A percentile compares a stretch with the other conserved stretches of the same genome.
These are phyloP conservation scores for Eutrema heterophyllum DNA, from an alignment of 345 rosid species.

Conservation along the genomic window DNA sequence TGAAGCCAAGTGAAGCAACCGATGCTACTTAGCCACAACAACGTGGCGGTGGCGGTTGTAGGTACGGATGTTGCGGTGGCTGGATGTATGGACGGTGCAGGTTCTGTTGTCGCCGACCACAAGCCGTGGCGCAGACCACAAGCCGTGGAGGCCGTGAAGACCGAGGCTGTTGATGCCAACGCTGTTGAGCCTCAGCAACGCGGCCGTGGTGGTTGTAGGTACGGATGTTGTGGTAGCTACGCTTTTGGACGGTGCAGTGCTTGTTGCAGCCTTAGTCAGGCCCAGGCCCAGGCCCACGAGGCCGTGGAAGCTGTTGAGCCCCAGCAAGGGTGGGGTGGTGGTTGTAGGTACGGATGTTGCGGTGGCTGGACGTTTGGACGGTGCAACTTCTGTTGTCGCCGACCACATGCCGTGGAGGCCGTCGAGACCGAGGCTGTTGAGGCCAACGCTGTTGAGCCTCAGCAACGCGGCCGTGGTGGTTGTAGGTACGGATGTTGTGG, in stretches of 20 bases:
- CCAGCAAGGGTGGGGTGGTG: background rate
- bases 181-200: slow-evolving; percentile 15
- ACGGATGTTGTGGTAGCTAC: background rate
- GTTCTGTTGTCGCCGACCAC: background rate
- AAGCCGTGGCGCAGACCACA: background rate
- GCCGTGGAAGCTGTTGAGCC: slow-evolving; percentile 5
- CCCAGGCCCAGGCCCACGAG: background rate
- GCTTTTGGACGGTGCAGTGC: background rate
- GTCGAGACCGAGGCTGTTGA: slow-evolving; percentile 14
- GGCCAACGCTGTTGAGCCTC: slow-evolving; percentile 15
- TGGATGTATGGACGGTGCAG: background rate
- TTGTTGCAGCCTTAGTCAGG: background rate
- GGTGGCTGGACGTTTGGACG: background rate
- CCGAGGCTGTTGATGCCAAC: slow-evolving; percentile 10
- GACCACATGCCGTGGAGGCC: too few relatives aligned
- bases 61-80: slow-evolving; percentile 11
- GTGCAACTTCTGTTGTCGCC: too few relatives aligned
- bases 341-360: slow-evolving; percentile 21
- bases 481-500: slow-evolving; percentile 24
- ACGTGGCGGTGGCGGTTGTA: slow-evolving; percentile 1
- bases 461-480: background rate
- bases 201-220: background rate
- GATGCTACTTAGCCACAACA: slow-evolving; percentile 19
- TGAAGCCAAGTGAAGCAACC: slow-evolving; percentile 22
- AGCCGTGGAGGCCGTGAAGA: background rate